phyloP scores from a whole-genome alignment of 495 filamentous ascomycete species.

The Aspergillus leporis region DNA sequence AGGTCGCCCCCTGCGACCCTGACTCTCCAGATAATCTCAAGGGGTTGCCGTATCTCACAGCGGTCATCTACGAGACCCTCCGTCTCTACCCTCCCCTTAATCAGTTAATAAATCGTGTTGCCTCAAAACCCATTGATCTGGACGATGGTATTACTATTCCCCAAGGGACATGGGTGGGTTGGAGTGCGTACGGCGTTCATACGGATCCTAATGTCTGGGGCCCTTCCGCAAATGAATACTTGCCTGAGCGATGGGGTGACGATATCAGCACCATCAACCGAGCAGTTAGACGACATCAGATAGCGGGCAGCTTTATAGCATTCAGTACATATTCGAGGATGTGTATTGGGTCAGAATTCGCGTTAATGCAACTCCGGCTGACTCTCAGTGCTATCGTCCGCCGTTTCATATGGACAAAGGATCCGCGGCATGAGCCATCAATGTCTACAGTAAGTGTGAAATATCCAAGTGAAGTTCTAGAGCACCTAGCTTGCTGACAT shows the following conservation, averaged over 20 bases:
- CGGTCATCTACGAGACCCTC: conserved; percentile 39
- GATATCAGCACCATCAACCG: conserved; percentile 31
- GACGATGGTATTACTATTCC: conserved; percentile 33
- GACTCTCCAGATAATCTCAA: conserved; percentile 17
- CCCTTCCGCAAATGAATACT: conserved; percentile 26
- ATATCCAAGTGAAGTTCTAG: too few relatives aligned
- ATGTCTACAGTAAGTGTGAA: too few relatives aligned
- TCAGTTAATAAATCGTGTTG: conserved; percentile 38
- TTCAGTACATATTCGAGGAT: conserved; percentile 39
- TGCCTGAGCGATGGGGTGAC: conserved; percentile 37
- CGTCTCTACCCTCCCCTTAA: conserved; percentile 42
- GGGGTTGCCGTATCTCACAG: conserved; percentile 34
- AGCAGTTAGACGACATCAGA: conserved; percentile 28
- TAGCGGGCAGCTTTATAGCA: conserved; percentile 35
- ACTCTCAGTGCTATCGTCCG: conserved; percentile 25
- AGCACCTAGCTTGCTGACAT: too few relatives aligned
- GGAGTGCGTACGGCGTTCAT: conserved; percentile 36
- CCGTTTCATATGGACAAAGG: neutral
- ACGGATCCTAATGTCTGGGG: conserved; percentile 33
- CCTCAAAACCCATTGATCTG: conserved; percentile 14
- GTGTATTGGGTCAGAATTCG: conserved; percentile 40
- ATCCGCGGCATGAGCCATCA: neutral
- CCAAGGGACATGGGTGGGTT: conserved; percentile 36
- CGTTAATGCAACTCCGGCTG: conserved; percentile 37
- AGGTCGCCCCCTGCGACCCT: conserved; percentile 1